Evolutionary conservation across 2,329 filamentous ascomycete species (phyloP), one percentile per base, ranked within the genome.

Genomic region (Scedosporium aurantiacum): DNA sequence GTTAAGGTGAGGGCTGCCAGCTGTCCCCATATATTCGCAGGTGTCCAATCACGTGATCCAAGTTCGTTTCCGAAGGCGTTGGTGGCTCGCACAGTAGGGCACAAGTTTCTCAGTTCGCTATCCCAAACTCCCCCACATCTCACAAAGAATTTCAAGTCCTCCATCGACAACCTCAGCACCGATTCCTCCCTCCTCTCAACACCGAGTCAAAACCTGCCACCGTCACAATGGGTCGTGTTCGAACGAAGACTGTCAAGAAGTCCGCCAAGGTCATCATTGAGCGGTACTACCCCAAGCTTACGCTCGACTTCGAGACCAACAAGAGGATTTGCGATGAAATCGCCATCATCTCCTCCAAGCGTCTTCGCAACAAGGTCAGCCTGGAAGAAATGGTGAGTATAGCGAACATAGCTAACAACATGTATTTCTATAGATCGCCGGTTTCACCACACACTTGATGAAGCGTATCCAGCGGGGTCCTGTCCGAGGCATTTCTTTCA

Each of bases 251-350:
- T 66, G 82, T 85, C 70, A 85, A 85, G 82, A 85, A 84, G 81
- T 84, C 82, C 84, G 92, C 94, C 83, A 99, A 99, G 90, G 91
- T 97, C 86, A 93, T 97, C 83, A 97, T 99, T 81, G 92, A 97
- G 89, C 86, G 89, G 70, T 95, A 94, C 85, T 95, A 96, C 83
- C 94, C 94, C 76, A 91, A 91, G 82, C 85, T 99, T 78, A 97
- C 92, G 68, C 90, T 97, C 75, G 94, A 99, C 84, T 99, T 99
- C 83, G 94, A 99, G 88, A 96, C 90, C 86, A 97, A 97, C 89
- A 97, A 97, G 90, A 86, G 91, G 74, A 95, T 97, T 75, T 97
- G 94, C 84, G 94, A 97, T 91, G 94, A 99, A 83, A 94, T 99
- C 73, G 94, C 94, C 75, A 96, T 99, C 80, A 99, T 99, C 76